Conservation (phyloP, 345 rosid species). For the Salix brachista region DNA sequence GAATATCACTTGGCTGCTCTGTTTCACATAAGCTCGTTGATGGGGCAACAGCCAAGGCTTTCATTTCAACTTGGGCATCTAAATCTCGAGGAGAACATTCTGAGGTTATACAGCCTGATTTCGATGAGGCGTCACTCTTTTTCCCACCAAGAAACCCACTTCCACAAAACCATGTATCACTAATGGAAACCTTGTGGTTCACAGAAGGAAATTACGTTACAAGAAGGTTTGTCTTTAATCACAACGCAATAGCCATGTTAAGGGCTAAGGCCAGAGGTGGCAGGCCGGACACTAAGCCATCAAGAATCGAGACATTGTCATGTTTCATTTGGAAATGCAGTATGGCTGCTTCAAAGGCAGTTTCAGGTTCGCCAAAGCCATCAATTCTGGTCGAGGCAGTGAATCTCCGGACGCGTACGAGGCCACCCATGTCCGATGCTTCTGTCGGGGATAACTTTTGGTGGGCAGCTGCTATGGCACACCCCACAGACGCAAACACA, state of each 20-base stretch:
- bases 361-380: neutral
- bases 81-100: neutral
- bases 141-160: constrained; percentile 14
- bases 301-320: neutral
- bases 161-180: constrained; percentile 7
- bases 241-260: neutral
- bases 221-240: constrained; percentile 1
- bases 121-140: neutral
- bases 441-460: constrained; percentile 3
- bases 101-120: neutral
- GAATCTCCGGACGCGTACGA: constrained; percentile 4
- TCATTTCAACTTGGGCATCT: neutral
- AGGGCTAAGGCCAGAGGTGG: neutral
- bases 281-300: neutral
- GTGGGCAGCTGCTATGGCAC: neutral
- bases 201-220: constrained; percentile 4
- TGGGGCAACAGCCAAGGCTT: neutral
- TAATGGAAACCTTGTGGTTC: constrained; percentile 16
- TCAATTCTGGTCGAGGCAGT: constrained; percentile 16
- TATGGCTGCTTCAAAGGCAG: constrained; percentile 2
- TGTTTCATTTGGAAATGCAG: constrained; percentile 17
- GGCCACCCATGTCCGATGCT: neutral
- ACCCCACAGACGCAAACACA: neutral
- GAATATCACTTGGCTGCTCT: neutral
- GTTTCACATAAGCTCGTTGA: constrained; percentile 7